phyloP scores from a whole-genome alignment of 768 basidiomycete genomes.

The Multifurca ochricompacta region DNA sequence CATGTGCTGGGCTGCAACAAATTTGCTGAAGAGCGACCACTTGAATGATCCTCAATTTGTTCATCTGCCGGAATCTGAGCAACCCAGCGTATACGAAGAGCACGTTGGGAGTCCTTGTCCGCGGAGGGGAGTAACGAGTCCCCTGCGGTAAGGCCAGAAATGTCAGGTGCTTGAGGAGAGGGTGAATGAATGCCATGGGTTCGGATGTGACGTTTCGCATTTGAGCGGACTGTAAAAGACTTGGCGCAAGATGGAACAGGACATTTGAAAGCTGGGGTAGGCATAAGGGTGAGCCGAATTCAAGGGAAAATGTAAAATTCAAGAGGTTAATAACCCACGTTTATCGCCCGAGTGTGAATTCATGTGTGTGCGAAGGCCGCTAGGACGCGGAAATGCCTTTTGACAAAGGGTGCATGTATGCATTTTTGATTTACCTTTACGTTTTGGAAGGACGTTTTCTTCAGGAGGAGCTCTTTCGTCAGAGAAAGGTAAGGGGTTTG shows the following conservation, averaged over 20 bases:
- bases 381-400: constrained; percentile 36
- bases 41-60: not conserved
- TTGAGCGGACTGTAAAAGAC: constrained; percentile 70
- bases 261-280: constrained; percentile 36
- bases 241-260: constrained; percentile 52
- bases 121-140: not conserved
- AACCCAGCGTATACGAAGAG: constrained; percentile 18
- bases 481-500: not conserved
- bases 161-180: constrained; percentile 15
- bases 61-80: constrained; percentile 8
- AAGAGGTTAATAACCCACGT: constrained; percentile 27
- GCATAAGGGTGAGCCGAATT: not conserved
- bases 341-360: constrained; percentile 38
- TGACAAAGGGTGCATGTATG: constrained; percentile 32
- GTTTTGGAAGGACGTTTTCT: constrained; percentile 5
- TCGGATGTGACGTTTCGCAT: constrained; percentile 70
- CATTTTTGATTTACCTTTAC: constrained; percentile 33
- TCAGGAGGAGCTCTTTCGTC: constrained; percentile 1
- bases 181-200: constrained; percentile 54
- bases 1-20: not conserved
- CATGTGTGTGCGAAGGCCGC: constrained; percentile 37
- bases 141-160: not conserved
- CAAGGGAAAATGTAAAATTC: not conserved
- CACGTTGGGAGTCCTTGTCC: constrained; percentile 13
- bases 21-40: not conserved